These are phyloP conservation scores for Globisporangium irregulare DNA, from an alignment of 352 stramenopile genomes.

Conservation along the genomic window DNA sequence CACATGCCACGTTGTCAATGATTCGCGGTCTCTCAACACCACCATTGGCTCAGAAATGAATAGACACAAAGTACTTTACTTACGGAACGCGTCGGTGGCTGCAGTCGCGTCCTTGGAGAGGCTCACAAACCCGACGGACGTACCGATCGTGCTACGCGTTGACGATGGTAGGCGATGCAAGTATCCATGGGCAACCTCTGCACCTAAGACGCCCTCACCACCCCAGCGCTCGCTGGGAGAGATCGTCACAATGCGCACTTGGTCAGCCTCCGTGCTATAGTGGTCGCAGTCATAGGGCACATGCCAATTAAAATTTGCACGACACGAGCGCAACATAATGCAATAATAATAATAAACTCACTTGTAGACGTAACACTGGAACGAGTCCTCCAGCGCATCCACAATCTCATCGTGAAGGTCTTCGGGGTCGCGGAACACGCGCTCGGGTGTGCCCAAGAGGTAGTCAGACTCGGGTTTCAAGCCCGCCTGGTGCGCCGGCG, in stretches of 20 bases:
- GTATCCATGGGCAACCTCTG: slow-evolving; percentile 95
- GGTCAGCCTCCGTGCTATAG: slow-evolving; percentile 80
- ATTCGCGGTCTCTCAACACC: neutral
- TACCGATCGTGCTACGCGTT: slow-evolving; percentile 51
- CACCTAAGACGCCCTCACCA: slow-evolving; percentile 90
- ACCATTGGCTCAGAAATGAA: neutral
- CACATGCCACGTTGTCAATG: neutral
- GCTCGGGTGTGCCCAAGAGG: slow-evolving; percentile 92
- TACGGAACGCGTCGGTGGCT: slow-evolving; percentile 80
- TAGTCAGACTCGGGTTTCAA: slow-evolving; percentile 91
- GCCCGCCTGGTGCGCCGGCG: slow-evolving; percentile 87
- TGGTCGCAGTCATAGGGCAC: neutral
- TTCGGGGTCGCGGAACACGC: slow-evolving; percentile 81
- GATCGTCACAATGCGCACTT: slow-evolving; percentile 92
- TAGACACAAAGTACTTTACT: slow-evolving; percentile 7
- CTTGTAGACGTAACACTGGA: slow-evolving; percentile 99
- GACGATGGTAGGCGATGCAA: slow-evolving; percentile 91
- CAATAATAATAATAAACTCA: slow-evolving; percentile 19
- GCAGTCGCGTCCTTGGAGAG: slow-evolving; percentile 64
- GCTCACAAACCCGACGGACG: slow-evolving; percentile 79
- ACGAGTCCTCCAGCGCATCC: slow-evolving; percentile 87
- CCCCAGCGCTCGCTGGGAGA: slow-evolving; percentile 83
- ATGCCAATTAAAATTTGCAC: neutral
- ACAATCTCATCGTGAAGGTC: slow-evolving; percentile 90
- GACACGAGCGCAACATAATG: neutral